These are phyloP conservation scores for Ascoidea rubescens DNA, from an alignment of 805 yeast genomes.

Conservation along the genomic window DNA sequence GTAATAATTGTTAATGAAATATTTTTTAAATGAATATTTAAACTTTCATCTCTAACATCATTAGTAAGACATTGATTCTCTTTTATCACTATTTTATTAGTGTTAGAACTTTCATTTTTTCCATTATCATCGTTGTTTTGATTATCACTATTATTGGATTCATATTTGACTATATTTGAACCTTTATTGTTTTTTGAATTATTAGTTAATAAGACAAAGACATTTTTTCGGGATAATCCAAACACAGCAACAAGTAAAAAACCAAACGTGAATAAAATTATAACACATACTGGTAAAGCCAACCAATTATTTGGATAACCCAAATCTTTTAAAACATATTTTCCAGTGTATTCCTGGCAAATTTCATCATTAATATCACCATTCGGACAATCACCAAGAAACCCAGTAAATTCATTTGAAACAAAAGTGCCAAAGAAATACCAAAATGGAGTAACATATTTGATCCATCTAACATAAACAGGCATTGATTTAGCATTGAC, in stretches of 20 bases:
- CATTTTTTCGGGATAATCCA: constrained; percentile 32
- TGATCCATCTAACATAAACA: constrained; percentile 77
- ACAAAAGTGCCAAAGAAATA: constrained; percentile 59
- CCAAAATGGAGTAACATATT: constrained; percentile 66
- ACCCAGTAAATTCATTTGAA: constrained; percentile 53
- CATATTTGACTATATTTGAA: constrained; percentile 1
- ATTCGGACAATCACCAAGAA: constrained; percentile 41
- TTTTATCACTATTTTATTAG: too few relatives aligned
- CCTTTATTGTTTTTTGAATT: constrained; percentile 11
- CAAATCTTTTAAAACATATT: constrained; percentile 33
- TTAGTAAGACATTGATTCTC: too few relatives aligned
- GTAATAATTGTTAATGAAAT: neutral
- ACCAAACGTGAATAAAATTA: constrained; percentile 44
- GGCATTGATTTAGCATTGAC: constrained; percentile 65
- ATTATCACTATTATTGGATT: too few relatives aligned
- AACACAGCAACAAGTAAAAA: constrained; percentile 34
- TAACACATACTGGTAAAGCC: constrained; percentile 45
- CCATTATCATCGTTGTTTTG: neutral
- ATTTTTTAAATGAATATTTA: too few relatives aligned
- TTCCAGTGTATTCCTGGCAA: constrained; percentile 41
- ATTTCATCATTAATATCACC: constrained; percentile 17
- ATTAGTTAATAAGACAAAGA: constrained; percentile 37
- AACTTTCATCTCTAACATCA: too few relatives aligned
- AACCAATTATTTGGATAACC: constrained; percentile 59
- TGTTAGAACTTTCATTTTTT: too few relatives aligned